These are phyloP conservation scores for Litsea cubeba DNA, from an alignment of 164 flowering plant species.

Conservation along the genomic window DNA sequence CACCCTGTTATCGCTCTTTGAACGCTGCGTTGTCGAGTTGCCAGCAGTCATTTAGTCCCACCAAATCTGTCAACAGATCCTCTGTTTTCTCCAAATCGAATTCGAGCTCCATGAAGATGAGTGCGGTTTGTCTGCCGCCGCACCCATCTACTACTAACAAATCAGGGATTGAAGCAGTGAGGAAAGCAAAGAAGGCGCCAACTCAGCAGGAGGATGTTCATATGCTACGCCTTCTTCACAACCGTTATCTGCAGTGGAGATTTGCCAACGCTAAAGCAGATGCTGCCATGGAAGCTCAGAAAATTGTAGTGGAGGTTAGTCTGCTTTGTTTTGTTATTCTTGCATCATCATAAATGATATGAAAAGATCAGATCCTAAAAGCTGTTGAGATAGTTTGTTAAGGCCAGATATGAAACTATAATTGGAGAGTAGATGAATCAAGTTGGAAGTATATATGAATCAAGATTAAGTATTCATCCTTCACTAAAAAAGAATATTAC, in stretches of 20 bases:
- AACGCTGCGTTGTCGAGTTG: slow-evolving; percentile 17
- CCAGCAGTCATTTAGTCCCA: slow-evolving; percentile 15
- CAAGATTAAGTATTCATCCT: background rate
- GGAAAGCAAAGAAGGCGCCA: slow-evolving; percentile 32
- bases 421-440: background rate
- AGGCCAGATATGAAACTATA: background rate
- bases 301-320: slow-evolving; percentile 52
- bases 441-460: background rate
- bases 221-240: slow-evolving; percentile 51
- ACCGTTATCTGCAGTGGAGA: slow-evolving; percentile 67
- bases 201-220: slow-evolving; percentile 48
- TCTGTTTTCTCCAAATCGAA: slow-evolving; percentile 11
- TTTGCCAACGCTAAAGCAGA: slow-evolving; percentile 71
- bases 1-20: slow-evolving; percentile 25
- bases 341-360: background rate
- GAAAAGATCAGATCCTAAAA: background rate
- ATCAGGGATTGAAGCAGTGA: slow-evolving; percentile 22
- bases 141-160: slow-evolving; percentile 18
- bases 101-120: slow-evolving; percentile 2
- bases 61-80: slow-evolving; percentile 18
- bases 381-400: too few species aligned
- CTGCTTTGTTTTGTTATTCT: background rate
- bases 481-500: background rate
- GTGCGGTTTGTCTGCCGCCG: slow-evolving; percentile 21
- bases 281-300: slow-evolving; percentile 38